Percentiles rank a stretch among this genome's conserved stretches.
Conservation (phyloP, 2,329 filamentous ascomycete genomes). For the Neofusicoccum sp. region DNA sequence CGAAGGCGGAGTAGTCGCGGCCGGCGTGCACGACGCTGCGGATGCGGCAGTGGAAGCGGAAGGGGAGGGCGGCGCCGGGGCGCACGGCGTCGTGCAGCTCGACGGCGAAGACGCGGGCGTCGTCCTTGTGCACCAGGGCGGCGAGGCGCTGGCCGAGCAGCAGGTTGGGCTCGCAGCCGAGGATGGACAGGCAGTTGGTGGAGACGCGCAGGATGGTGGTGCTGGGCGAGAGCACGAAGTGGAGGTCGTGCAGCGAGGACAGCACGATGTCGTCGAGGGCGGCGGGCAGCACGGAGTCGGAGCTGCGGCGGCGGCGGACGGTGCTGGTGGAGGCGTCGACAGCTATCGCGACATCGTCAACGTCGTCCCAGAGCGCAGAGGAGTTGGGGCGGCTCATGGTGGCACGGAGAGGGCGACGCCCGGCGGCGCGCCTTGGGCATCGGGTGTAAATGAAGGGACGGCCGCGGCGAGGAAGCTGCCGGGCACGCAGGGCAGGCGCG, state of each 20-base stretch:
- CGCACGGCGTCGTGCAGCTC: neutral
- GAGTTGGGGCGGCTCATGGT: neutral
- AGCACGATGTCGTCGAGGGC: slow-evolving; percentile 4
- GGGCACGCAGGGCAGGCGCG: too few species aligned
- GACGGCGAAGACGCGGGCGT: neutral
- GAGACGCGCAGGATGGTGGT: slow-evolving; percentile 11
- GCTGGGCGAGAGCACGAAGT: slow-evolving; percentile 6
- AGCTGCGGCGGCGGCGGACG: neutral
- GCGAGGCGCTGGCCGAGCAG: neutral
- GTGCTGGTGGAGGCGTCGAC: neutral
- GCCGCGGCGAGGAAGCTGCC: neutral
- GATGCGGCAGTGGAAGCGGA: slow-evolving; percentile 13
- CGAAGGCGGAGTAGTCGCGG: neutral
- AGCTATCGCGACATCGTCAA: too few species aligned
- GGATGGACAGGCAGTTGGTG: slow-evolving; percentile 1
- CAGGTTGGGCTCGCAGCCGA: slow-evolving; percentile 10
- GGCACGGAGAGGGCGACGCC: neutral
- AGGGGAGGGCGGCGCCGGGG: neutral
- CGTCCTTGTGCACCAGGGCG: neutral
- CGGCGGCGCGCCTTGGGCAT: too few species aligned
- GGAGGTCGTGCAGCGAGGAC: neutral
- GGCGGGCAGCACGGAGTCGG: neutral
- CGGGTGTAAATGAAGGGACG: neutral
- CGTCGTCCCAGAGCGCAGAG: neutral
- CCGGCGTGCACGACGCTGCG: slow-evolving; percentile 2